Evolutionary conservation across 169 alveolate species (phyloP).

Genomic region (Cytauxzoon felis): DNA sequence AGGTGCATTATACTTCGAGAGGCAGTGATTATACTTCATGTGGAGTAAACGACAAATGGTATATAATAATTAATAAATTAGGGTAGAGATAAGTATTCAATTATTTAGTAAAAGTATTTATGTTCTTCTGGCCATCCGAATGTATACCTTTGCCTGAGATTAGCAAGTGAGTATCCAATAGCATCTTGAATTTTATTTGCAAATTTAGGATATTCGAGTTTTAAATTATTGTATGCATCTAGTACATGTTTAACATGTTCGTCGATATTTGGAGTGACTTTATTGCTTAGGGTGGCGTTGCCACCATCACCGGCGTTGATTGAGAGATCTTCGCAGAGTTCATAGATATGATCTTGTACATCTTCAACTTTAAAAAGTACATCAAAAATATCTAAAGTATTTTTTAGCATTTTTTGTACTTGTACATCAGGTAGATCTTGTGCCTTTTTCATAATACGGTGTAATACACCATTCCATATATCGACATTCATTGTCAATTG

Average conservation of each 20-base stretch:
- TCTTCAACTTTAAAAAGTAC: slow-evolving; percentile 56
- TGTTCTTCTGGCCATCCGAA: slow-evolving; percentile 64
- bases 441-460: slow-evolving; percentile 27
- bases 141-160: slow-evolving; percentile 45
- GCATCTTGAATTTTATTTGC: slow-evolving; percentile 45
- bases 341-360: slow-evolving; percentile 59
- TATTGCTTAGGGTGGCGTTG: background rate
- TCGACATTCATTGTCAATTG: slow-evolving; percentile 37
- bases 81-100: too few relatives aligned
- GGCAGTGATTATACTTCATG: too few relatives aligned
- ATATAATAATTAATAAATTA: too few relatives aligned
- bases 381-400: slow-evolving; percentile 52
- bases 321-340: slow-evolving; percentile 48
- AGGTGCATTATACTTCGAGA: too few relatives aligned
- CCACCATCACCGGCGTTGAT: slow-evolving; percentile 6
- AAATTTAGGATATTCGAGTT: slow-evolving; percentile 36
- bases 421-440: slow-evolving; percentile 52
- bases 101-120: slow-evolving; percentile 42
- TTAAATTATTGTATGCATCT: slow-evolving; percentile 27
- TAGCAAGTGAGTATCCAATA: slow-evolving; percentile 51
- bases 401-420: slow-evolving; percentile 46
- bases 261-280: slow-evolving; percentile 16
- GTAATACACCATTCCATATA: slow-evolving; percentile 45
- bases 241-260: slow-evolving; percentile 28
- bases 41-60: too few relatives aligned